Conservation (phyloP, 192 early-diverging fungal species). For the Spinellus fusiger region DNA sequence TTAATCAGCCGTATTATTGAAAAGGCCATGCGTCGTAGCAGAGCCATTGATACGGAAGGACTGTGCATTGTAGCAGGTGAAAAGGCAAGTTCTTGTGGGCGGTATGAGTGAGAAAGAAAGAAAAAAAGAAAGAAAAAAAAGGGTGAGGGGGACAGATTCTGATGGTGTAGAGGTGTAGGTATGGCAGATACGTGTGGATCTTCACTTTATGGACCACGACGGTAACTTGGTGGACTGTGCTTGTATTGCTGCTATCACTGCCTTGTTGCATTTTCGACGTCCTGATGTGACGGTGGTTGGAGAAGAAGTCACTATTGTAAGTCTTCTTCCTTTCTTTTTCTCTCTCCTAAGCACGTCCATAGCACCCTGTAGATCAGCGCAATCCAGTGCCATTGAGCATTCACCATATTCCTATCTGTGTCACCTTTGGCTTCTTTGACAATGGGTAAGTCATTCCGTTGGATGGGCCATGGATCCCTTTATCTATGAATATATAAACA, state of each 20-base stretch:
- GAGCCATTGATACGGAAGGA: conserved; percentile 94
- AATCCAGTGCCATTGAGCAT: conserved; percentile 92
- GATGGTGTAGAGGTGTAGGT: conserved; percentile 41
- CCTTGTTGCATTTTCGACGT: conserved; percentile 82
- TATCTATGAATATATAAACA: not conserved
- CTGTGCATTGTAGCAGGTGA: conserved; percentile 94
- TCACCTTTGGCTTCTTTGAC: conserved; percentile 91
- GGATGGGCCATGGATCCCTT: not conserved
- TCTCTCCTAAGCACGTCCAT: not conserved
- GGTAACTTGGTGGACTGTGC: conserved; percentile 94
- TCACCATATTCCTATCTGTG: conserved; percentile 92
- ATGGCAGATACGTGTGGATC: conserved; percentile 87
- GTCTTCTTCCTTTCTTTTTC: no score
- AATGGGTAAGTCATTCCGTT: conserved; percentile 47
- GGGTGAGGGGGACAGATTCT: no score
- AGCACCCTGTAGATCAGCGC: conserved; percentile 82
- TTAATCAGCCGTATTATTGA: conserved; percentile 82
- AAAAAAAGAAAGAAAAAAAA: no score
- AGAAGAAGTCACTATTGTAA: conserved; percentile 81
- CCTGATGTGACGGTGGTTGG: conserved; percentile 96
- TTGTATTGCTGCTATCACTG: conserved; percentile 83
- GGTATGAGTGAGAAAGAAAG: not conserved
- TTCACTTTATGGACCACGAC: conserved; percentile 90
- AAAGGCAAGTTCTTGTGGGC: conserved; percentile 50
- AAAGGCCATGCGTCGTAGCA: conserved; percentile 72